phyloP scores from a whole-genome alignment of 371 early-diverging fungal genomes.

The Syncephalis fuscata region DNA sequence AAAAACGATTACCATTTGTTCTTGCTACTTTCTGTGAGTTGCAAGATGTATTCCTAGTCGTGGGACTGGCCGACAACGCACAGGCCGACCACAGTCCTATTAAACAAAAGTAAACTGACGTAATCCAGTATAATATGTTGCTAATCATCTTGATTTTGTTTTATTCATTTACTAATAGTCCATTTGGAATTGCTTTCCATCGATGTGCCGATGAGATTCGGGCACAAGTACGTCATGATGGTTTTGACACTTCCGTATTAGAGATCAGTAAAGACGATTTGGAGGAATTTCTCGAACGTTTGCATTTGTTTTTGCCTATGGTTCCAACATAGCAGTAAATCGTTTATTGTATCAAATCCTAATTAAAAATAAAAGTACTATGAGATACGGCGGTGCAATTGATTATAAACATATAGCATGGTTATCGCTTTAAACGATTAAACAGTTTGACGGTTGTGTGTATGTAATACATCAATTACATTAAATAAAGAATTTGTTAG shows the following conservation, averaged over 20 bases:
- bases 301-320: slow-evolving; percentile 8
- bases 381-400: no score
- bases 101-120: slow-evolving; percentile 52
- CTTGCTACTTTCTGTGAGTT: slow-evolving; percentile 38
- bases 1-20: slow-evolving; percentile 36
- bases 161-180: not conserved
- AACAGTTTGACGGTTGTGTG: no score
- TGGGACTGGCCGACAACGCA: slow-evolving; percentile 41
- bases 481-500: no score
- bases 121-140: not conserved
- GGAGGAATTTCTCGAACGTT: slow-evolving; percentile 27
- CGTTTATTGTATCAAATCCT: no score
- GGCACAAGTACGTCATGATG: slow-evolving; percentile 36
- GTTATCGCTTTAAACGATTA: no score
- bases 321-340: no score
- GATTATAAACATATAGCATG: no score
- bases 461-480: no score
- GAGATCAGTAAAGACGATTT: slow-evolving; percentile 47
- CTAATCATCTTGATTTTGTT: not conserved
- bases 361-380: no score
- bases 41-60: slow-evolving; percentile 39
- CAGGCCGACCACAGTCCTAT: slow-evolving; percentile 28
- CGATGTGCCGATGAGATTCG: slow-evolving; percentile 33
- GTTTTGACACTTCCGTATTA: slow-evolving; percentile 46
- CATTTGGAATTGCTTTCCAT: slow-evolving; percentile 21